These are phyloP conservation scores for Aschersonia sp. DNA, from an alignment of 2,329 filamentous ascomycete genomes.

Conservation along the genomic window DNA sequence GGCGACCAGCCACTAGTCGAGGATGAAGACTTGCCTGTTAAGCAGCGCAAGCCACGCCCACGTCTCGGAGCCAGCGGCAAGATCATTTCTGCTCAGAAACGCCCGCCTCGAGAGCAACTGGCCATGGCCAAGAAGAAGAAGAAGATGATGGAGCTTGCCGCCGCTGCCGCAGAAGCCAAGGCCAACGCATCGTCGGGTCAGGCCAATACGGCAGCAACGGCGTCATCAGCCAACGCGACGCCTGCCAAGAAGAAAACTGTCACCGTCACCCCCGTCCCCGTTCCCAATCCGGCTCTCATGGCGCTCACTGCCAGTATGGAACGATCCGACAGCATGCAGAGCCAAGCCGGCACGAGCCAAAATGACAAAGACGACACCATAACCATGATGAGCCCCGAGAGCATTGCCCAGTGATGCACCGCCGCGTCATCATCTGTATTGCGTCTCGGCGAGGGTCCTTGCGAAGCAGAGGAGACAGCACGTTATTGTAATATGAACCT, in stretches of 20 bases:
- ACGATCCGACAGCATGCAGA: constrained; percentile 42
- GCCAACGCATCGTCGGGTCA: constrained; percentile 21
- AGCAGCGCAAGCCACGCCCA: constrained; percentile 69
- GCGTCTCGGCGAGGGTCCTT: not conserved
- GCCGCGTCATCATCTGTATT: not conserved
- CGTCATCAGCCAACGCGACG: constrained; percentile 20
- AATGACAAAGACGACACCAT: constrained; percentile 54
- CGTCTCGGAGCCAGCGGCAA: constrained; percentile 60
- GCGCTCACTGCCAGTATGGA: constrained; percentile 38
- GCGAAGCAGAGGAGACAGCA: too few relatives aligned
- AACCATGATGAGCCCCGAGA: constrained; percentile 78
- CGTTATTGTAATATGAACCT: too few relatives aligned
- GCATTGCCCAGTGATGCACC: constrained; percentile 37
- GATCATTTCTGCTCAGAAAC: constrained; percentile 73
- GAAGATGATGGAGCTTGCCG: constrained; percentile 47
- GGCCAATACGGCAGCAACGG: constrained; percentile 9
- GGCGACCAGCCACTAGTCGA: constrained; percentile 70
- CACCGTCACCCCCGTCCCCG: constrained; percentile 19
- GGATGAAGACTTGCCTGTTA: constrained; percentile 86
- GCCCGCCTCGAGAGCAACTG: constrained; percentile 68
- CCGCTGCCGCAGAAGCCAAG: constrained; percentile 28
- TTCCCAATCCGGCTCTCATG: constrained; percentile 23
- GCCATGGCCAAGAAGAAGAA: constrained; percentile 80
- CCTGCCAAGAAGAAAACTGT: constrained; percentile 39
- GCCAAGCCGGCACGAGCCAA: constrained; percentile 43